Conservation (phyloP, 345 rosid genomes). For the Citrus hindsii region DNA sequence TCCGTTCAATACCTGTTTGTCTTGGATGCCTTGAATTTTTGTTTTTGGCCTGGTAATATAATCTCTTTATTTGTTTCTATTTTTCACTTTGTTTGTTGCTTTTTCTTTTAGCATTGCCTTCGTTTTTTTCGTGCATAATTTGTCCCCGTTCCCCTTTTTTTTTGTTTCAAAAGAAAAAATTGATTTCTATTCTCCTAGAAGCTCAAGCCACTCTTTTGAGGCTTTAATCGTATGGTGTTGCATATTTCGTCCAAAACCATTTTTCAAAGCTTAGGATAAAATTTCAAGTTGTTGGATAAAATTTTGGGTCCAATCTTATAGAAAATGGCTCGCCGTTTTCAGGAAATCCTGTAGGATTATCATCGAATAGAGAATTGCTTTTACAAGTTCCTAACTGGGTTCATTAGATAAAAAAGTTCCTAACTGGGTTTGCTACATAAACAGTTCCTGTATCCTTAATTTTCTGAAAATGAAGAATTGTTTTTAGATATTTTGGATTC, state of each 20-base stretch:
- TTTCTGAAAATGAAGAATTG: not conserved
- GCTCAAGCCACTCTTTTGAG: not conserved
- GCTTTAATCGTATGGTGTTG: not conserved
- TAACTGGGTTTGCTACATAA: not conserved
- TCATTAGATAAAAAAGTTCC: too few species aligned
- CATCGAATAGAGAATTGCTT: not conserved
- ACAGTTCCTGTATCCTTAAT: not conserved
- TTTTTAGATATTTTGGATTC: not conserved
- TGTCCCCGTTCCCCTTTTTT: not conserved
- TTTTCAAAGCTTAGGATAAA: not conserved
- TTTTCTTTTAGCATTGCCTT: not conserved
- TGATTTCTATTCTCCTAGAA: not conserved
- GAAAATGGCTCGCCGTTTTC: not conserved
- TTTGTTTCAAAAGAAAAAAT: not conserved
- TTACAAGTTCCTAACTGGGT: not conserved
- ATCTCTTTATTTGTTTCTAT: not conserved
- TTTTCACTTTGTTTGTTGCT: not conserved
- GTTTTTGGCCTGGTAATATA: slow-evolving; percentile 75
- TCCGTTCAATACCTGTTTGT: slow-evolving; percentile 81
- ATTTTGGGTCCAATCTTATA: not conserved
- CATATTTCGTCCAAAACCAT: not conserved
- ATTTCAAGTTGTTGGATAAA: not conserved
- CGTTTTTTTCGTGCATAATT: not conserved
- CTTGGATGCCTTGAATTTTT: slow-evolving; percentile 73
- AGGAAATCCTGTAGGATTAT: not conserved